These are phyloP conservation scores for Nicotiana obtusifolia DNA, from an alignment of 257 asterid species.

Conservation along the genomic window DNA sequence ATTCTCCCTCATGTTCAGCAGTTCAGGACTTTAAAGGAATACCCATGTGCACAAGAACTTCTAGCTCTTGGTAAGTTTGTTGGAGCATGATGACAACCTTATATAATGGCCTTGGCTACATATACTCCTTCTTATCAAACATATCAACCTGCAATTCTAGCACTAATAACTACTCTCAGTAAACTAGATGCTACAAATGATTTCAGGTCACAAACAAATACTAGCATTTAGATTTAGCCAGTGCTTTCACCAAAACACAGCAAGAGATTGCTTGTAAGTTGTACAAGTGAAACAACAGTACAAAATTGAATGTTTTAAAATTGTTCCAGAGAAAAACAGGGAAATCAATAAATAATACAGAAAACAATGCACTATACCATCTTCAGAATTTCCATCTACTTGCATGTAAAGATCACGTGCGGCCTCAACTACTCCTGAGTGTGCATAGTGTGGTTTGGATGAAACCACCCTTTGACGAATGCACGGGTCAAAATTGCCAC, in stretches of 20 bases:
- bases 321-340: neutral
- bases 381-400: slow-evolving; percentile 19
- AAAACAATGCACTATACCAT: slow-evolving; percentile 14
- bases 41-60: neutral
- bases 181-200: neutral
- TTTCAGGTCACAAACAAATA: neutral
- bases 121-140: neutral
- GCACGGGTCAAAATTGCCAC: slow-evolving; percentile 1
- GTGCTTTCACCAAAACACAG: neutral
- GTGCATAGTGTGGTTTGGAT: slow-evolving; percentile 21
- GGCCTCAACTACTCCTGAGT: slow-evolving; percentile 29
- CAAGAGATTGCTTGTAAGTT: neutral
- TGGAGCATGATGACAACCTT: neutral
- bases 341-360: neutral
- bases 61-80: neutral
- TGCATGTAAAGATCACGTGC: slow-evolving; percentile 27
- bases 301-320: neutral
- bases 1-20: neutral
- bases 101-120: neutral
- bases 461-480: neutral
- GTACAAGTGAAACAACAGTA: neutral
- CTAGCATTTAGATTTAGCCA: neutral
- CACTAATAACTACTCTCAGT: neutral
- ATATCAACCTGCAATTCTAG: neutral
- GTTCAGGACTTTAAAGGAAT: neutral